A percentile compares a stretch with the other conserved stretches of the same genome.
Evolutionary conservation across 805 yeast genomes (phyloP).

Genomic region (Cephaloascus albidus): DNA sequence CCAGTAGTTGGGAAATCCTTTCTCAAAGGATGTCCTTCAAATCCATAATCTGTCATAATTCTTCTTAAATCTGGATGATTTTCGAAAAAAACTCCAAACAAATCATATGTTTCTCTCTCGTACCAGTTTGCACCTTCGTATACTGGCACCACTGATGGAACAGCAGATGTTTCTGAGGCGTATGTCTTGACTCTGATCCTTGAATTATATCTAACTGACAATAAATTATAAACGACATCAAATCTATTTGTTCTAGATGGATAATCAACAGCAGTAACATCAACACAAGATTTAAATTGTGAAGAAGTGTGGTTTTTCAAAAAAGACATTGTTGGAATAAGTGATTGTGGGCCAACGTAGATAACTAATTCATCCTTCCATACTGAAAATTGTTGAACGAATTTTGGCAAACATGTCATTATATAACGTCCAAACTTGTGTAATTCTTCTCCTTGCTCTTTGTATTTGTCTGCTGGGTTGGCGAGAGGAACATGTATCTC

Average conservation of each 20-base stretch:
- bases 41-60: conserved; percentile 86
- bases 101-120: conserved; percentile 83
- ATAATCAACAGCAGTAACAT: conserved; percentile 80
- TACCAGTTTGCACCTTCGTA: conserved; percentile 84
- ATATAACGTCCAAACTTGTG: conserved; percentile 77
- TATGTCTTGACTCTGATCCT: conserved; percentile 84
- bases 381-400: conserved; percentile 72
- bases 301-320: conserved; percentile 72
- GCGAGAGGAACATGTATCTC: conserved; percentile 39
- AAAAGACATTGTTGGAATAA: conserved; percentile 62
- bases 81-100: conserved; percentile 81
- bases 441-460: conserved; percentile 56
- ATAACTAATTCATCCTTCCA: conserved; percentile 86
- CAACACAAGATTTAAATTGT: conserved; percentile 71
- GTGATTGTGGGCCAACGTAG: conserved; percentile 66
- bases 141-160: conserved; percentile 67
- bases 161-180: conserved; percentile 74
- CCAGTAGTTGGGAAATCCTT: conserved; percentile 93
- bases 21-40: conserved; percentile 86
- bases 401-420: conserved; percentile 73
- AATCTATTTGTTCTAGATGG: conserved; percentile 79
- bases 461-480: conserved; percentile 73
- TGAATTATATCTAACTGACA: conserved; percentile 76
- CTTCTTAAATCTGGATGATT: conserved; percentile 86
- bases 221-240: conserved; percentile 77